phyloP scores from a whole-genome alignment of 192 early-diverging fungal species.

The Podila epigama region DNA sequence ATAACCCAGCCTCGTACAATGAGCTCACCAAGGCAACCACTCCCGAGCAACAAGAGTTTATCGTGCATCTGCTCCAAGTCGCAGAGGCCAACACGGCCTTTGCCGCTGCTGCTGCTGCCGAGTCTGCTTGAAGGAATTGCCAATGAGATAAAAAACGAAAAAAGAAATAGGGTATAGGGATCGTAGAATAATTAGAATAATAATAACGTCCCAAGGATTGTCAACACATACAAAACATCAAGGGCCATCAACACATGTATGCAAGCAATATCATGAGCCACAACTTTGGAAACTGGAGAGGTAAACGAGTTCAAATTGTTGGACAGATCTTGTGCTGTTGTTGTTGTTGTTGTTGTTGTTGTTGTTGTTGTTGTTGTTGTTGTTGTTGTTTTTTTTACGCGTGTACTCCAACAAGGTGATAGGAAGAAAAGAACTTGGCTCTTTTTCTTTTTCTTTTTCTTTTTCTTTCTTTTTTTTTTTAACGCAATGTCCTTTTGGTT shows the following conservation, averaged over 20 bases:
- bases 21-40: conserved; percentile 63
- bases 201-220: too few species aligned
- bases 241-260: too few species aligned
- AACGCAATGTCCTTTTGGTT: too few species aligned
- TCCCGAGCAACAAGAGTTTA: conserved; percentile 56
- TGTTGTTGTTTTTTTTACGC: background rate
- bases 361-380: too few species aligned
- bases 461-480: too few species aligned
- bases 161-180: background rate
- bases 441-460: background rate
- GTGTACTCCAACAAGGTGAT: background rate
- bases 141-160: background rate
- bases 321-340: too few species aligned
- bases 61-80: conserved; percentile 54
- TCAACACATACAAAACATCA: too few species aligned
- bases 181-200: background rate
- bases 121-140: background rate
- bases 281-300: too few species aligned
- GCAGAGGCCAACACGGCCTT: conserved; percentile 49
- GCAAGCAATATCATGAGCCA: too few species aligned
- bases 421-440: background rate
- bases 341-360: too few species aligned
- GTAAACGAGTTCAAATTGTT: too few species aligned
- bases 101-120: conserved; percentile 25
- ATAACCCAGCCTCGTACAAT: conserved; percentile 60